Evolutionary conservation across 352 stramenopile genomes (phyloP), one percentile per base, ranked within the genome.

Genomic region (Pythium aristosporum): DNA sequence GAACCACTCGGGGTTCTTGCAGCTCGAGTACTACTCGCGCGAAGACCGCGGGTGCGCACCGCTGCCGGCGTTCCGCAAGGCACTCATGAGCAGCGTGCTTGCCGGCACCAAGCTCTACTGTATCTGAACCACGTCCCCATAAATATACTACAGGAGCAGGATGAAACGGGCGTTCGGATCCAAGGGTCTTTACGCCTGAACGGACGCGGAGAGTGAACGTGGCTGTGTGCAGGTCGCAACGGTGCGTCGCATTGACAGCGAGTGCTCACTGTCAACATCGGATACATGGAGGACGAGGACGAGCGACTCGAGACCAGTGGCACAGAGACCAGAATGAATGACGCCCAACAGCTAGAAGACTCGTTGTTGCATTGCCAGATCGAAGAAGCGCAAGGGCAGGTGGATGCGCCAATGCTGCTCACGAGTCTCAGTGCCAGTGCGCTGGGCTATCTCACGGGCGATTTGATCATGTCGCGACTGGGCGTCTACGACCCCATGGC

Each of bases 11-110:
- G 85, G 85, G 0, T 92, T 76, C 46, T 65, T 94, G 6, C 69
- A 84, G 54, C 68, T 94, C 49, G 81, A 92, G 65, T 94, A 94
- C 61, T 87, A 86, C 49, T 89, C 85, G 18, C 79, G 76, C 1
- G 71, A 77, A 47, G 82, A 92, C 49, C 72, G 72, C 32, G 85
- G 85, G 30, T 94, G 85, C 53, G 73, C 74, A 15, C 78, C 83
- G 1, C 65, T 92, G 39, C 60, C 74, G 20, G 56, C 72, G 9
- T 73, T 91, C 54, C 82, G 85, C 21, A 87, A 81, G 63, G 70
- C 76, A 51, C 74, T 94, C 25, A 64, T 90, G 61, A 72, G 69
- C 36, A 68, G 79, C 16, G 78, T 87, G 30, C 62, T 94, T 5
- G 89, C 81, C 7, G 85, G 85, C 25, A 92, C 83, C 18, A 73